Evolutionary conservation across 1,284 basidiomycete genomes (phyloP).

Genomic region (Cutaneotrichosporon dermatis): DNA sequence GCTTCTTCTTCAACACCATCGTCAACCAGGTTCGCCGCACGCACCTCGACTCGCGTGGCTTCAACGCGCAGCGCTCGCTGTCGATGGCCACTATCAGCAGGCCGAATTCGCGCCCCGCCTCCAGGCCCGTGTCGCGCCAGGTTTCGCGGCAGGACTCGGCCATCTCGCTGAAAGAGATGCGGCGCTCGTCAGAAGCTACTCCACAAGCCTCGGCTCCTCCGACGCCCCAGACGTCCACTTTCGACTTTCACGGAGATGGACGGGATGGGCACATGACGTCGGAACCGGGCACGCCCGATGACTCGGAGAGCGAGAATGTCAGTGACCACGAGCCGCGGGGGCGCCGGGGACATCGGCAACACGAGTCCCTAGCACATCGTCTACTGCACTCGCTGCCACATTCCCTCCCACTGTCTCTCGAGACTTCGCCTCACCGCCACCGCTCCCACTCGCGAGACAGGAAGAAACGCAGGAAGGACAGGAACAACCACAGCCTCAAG

Average conservation of each 20-base stretch:
- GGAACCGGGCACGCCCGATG: not conserved
- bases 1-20: constrained; percentile 48
- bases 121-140: not conserved
- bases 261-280: not conserved
- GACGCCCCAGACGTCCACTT: not conserved
- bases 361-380: not conserved
- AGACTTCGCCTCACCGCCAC: not conserved
- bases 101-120: not conserved
- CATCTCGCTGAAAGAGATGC: not conserved
- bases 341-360: not conserved
- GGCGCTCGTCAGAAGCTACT: not conserved
- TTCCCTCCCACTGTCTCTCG: not conserved
- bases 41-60: constrained; percentile 44
- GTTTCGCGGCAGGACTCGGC: not conserved
- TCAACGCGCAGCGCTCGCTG: constrained; percentile 13
- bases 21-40: constrained; percentile 38
- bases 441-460: not conserved
- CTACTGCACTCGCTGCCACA: not conserved
- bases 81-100: not conserved
- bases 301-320: constrained; percentile 4
- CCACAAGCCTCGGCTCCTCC: not conserved
- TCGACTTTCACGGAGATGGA: not conserved
- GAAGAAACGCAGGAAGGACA: not conserved
- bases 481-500: constrained; percentile 5
- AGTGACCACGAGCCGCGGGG: not conserved